Percentiles rank a stretch among this genome's conserved stretches.
These are phyloP conservation scores for Vitis hybrid DNA, from an alignment of 177 flowering plant genomes.

Conservation along the genomic window DNA sequence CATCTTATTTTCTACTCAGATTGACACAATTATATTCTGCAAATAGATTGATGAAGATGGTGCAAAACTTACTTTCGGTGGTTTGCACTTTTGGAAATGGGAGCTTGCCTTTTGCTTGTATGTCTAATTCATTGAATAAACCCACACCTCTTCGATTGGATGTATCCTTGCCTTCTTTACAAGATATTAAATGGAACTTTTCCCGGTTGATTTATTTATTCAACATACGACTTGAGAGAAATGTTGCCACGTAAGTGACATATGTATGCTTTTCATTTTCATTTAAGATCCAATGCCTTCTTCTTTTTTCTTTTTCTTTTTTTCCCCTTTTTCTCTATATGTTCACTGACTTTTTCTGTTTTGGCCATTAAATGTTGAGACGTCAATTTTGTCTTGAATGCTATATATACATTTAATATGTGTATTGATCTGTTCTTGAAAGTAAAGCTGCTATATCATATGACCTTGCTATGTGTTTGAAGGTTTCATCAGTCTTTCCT, in stretches of 20 bases:
- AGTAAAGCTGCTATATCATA: neutral
- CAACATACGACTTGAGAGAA: conserved; percentile 84
- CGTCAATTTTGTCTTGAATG: neutral
- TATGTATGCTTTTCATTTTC: neutral
- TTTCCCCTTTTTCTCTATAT: too few species aligned
- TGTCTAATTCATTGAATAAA: conserved; percentile 73
- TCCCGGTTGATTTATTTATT: conserved; percentile 71
- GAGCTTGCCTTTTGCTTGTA: conserved; percentile 65
- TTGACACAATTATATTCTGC: conserved; percentile 24
- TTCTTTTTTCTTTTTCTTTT: too few species aligned
- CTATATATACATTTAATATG: neutral
- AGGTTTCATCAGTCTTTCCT: neutral
- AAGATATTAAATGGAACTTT: conserved; percentile 71
- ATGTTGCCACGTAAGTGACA: conserved; percentile 75
- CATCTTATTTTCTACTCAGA: conserved; percentile 41
- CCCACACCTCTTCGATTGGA: conserved; percentile 84
- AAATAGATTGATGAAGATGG: conserved; percentile 23
- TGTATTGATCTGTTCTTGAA: neutral
- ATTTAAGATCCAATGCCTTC: neutral
- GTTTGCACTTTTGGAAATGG: conserved; percentile 33
- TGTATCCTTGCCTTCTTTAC: conserved; percentile 73
- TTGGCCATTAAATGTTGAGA: too few species aligned
- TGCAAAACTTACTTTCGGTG: conserved; percentile 31
- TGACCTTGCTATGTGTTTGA: neutral
- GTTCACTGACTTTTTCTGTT: too few species aligned